These are phyloP conservation scores for Aspergillus sp. DNA, from an alignment of 2,329 filamentous ascomycete species.

Conservation along the genomic window DNA sequence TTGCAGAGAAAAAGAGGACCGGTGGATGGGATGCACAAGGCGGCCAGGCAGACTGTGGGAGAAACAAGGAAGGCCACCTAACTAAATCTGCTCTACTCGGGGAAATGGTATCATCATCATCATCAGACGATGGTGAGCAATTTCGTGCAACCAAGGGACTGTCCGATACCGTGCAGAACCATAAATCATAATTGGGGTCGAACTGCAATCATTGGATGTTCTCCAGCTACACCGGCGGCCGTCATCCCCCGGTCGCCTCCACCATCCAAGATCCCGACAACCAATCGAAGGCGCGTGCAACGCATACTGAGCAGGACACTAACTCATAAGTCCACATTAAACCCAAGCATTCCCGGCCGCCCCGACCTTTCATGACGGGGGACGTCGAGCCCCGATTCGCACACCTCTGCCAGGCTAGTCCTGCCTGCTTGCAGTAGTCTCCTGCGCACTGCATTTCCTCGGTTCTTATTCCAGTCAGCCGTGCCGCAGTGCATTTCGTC, in stretches of 20 bases:
- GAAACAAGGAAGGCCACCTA: background rate
- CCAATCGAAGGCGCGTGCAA: background rate
- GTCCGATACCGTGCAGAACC: background rate
- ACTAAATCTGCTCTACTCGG: background rate
- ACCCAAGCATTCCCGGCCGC: slow-evolving; percentile 5
- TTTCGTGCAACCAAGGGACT: background rate
- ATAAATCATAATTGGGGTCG: too few relatives aligned
- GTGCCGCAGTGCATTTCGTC: background rate
- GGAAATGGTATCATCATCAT: background rate
- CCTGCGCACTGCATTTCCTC: background rate
- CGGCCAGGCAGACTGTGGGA: background rate
- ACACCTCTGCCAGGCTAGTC: background rate
- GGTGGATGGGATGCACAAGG: background rate
- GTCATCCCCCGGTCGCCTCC: background rate
- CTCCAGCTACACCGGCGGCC: background rate
- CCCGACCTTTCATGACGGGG: slow-evolving; percentile 7
- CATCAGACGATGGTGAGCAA: background rate
- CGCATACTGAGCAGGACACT: background rate
- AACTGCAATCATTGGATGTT: background rate
- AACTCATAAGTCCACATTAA: background rate
- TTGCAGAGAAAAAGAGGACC: background rate
- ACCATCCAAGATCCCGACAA: background rate
- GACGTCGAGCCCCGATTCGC: background rate
- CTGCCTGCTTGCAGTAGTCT: background rate
- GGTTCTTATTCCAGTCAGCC: background rate